Percentiles rank a stretch among this genome's conserved stretches.
phyloP scores from a whole-genome alignment of 371 early-diverging fungal genomes.

The Rhizopus arrhizus region DNA sequence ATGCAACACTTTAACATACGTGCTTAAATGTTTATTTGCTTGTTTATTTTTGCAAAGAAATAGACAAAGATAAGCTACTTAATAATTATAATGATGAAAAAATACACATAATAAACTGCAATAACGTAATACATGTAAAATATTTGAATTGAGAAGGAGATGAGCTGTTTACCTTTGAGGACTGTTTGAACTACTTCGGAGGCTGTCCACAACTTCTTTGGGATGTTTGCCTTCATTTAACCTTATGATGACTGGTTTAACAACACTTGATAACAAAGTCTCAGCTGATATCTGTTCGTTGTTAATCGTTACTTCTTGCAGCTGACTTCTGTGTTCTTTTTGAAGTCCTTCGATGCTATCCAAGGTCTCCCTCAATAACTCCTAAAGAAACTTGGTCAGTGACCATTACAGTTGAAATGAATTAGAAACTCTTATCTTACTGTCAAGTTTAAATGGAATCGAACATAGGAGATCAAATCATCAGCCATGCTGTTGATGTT shows the following conservation, averaged over 20 bases:
- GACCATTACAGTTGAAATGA: constrained; percentile 13
- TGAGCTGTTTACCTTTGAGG: constrained; percentile 13
- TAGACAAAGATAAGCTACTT: too few species aligned
- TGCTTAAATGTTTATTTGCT: too few species aligned
- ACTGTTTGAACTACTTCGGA: constrained; percentile 9
- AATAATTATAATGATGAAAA: constrained; percentile 15
- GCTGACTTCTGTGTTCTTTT: constrained; percentile 15
- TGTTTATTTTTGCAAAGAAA: too few species aligned
- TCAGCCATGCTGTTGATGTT: constrained; percentile 19
- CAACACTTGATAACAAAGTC: constrained; percentile 8
- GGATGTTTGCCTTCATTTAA: constrained; percentile 16
- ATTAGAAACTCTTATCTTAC: constrained; percentile 17
- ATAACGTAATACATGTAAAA: constrained; percentile 9
- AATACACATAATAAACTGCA: constrained; percentile 8
- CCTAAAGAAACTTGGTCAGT: constrained; percentile 15
- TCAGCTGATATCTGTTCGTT: too few species aligned
- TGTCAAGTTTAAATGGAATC: constrained; percentile 16
- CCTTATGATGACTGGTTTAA: constrained; percentile 16
- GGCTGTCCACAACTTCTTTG: constrained; percentile 17
- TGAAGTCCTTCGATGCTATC: constrained; percentile 14
- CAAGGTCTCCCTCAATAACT: constrained; percentile 10
- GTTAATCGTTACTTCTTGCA: constrained; percentile 8
- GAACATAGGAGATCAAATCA: constrained; percentile 17
- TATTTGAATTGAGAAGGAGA: constrained; percentile 7
- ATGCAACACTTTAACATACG: too few species aligned